Evolutionary conservation across 768 basidiomycete species (phyloP).

Genomic region (Mycena kentingensis): DNA sequence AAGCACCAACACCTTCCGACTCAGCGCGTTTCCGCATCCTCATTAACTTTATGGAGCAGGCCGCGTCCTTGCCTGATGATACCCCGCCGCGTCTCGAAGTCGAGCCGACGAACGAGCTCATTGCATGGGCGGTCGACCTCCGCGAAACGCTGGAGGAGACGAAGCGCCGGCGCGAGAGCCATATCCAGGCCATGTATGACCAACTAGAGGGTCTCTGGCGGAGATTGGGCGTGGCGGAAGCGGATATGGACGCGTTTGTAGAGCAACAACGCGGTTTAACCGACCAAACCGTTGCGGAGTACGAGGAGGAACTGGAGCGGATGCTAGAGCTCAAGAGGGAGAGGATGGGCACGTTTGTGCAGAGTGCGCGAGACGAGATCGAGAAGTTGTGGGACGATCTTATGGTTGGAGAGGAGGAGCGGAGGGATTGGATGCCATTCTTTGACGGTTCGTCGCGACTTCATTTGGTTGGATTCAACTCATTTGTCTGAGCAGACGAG

Average conservation of each 20-base stretch:
- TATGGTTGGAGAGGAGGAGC: conserved; percentile 82
- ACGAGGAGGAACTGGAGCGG: conserved; percentile 86
- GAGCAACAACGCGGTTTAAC: conserved; percentile 84
- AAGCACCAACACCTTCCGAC: conserved; percentile 32
- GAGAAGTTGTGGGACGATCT: conserved; percentile 81
- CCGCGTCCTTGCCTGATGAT: conserved; percentile 28
- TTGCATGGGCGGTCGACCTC: conserved; percentile 67
- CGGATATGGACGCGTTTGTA: conserved; percentile 90
- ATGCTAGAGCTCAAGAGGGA: conserved; percentile 89
- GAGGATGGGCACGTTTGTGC: conserved; percentile 83
- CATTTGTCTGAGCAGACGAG: conserved; percentile 56
- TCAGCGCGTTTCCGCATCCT: conserved; percentile 60
- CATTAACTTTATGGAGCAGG: conserved; percentile 51
- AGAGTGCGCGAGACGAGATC: conserved; percentile 81
- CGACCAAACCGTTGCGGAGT: conserved; percentile 73
- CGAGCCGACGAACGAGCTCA: conserved; percentile 74
- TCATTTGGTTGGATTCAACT: conserved; percentile 7
- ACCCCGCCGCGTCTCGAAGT: conserved; percentile 66
- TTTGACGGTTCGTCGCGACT: conserved; percentile 60
- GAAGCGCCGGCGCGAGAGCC: conserved; percentile 73
- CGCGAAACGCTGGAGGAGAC: conserved; percentile 65
- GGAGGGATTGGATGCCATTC: conserved; percentile 78
- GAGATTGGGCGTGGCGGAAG: conserved; percentile 76
- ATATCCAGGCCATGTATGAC: conserved; percentile 94
- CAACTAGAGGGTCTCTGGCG: conserved; percentile 90